These are phyloP conservation scores for Herpetomonas samuelpessoai DNA, from an alignment of 208 protist species.

Conservation along the genomic window DNA sequence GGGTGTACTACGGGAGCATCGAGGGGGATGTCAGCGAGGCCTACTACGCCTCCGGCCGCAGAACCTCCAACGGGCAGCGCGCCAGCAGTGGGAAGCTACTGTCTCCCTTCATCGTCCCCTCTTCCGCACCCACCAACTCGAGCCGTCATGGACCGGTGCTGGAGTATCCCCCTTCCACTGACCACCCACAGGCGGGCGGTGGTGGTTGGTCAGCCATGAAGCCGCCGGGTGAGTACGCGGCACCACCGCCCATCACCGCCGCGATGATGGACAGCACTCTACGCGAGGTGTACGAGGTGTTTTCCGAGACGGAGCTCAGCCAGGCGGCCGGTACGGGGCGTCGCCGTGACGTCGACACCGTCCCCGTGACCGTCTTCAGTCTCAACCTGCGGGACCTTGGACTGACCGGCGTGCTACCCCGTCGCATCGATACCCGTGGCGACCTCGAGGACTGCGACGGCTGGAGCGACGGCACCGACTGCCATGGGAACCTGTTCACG, in stretches of 20 bases:
- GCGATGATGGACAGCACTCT: neutral
- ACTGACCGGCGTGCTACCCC: neutral
- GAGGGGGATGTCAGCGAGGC: neutral
- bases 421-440: neutral
- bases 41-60: neutral
- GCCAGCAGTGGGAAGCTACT: neutral
- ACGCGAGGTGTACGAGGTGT: neutral
- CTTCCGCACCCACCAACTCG: neutral
- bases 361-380: neutral
- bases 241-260: too few species aligned
- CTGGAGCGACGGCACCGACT: neutral
- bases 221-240: too few species aligned
- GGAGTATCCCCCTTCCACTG: neutral
- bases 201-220: too few species aligned
- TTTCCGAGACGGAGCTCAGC: neutral
- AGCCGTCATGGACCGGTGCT: neutral
- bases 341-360: neutral
- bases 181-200: too few species aligned
- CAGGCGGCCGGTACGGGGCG: neutral
- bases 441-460: neutral
- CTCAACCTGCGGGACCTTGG: constrained; percentile 2
- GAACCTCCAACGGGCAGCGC: neutral
- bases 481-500: neutral
- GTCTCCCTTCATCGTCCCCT: neutral
- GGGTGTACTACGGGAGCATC: neutral